Conservation (phyloP, 345 rosid species). For the Camelina hispida region DNA sequence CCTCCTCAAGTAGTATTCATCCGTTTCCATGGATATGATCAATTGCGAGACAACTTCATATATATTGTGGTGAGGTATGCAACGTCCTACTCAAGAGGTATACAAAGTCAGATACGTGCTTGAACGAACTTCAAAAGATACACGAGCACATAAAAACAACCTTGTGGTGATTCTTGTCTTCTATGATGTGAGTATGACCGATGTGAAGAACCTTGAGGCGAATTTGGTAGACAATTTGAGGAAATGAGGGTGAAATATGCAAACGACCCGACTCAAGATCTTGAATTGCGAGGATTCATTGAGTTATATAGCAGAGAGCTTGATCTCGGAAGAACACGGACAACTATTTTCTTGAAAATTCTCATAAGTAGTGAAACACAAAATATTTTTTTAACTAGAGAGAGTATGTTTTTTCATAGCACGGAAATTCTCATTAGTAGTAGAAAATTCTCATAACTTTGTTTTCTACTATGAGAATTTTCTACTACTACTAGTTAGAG, state of each 20-base stretch:
- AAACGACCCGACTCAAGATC: conserved; percentile 9
- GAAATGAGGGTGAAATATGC: background rate
- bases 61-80: conserved; percentile 18
- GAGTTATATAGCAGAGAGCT: background rate
- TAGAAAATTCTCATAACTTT: no score
- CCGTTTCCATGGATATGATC: conserved; percentile 34
- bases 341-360: background rate
- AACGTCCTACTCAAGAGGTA: conserved; percentile 21
- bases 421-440: no score
- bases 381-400: background rate
- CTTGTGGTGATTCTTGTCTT: conserved; percentile 23
- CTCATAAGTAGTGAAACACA: background rate
- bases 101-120: conserved; percentile 16
- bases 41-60: conserved; percentile 4
- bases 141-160: background rate
- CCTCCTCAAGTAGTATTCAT: conserved; percentile 32
- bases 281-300: conserved; percentile 5
- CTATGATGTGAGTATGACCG: conserved; percentile 9
- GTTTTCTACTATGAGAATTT: no score
- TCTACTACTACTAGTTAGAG: no score
- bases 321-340: conserved; percentile 14
- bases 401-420: no score
- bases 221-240: conserved; percentile 16
- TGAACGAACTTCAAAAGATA: conserved; percentile 29
- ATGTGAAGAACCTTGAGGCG: conserved; percentile 20